Evolutionary conservation across 78 protist species (phyloP).

Genomic region (Dictyostelium discoideum): DNA sequence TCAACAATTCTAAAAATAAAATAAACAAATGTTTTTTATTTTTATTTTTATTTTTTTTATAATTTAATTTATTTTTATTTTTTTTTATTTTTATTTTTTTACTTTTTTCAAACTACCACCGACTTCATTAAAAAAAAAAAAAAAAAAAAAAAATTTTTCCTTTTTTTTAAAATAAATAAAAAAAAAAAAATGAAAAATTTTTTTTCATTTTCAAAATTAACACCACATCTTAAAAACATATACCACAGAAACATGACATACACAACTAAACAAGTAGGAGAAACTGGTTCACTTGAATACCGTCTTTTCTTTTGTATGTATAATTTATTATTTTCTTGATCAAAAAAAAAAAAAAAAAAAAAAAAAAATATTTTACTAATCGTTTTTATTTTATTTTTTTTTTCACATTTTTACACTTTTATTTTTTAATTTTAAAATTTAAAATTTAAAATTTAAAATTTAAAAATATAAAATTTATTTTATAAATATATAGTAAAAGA

Average conservation of each 20-base stretch:
- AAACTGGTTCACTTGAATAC: not conserved
- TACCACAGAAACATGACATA: not conserved
- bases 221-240: not conserved
- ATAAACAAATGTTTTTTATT: too few relatives aligned
- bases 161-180: not conserved
- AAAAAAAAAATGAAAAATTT: not conserved
- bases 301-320: not conserved
- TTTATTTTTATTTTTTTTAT: too few relatives aligned
- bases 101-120: not conserved
- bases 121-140: not conserved
- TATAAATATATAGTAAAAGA: not conserved
- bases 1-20: too few relatives aligned
- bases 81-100: not conserved
- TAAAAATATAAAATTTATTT: too few relatives aligned
- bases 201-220: not conserved
- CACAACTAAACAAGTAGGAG: constrained; percentile 15
- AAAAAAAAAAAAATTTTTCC: not conserved
- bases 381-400: not conserved
- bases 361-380: not conserved
- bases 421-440: too few relatives aligned
- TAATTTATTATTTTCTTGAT: not conserved
- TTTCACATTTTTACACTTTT: not conserved
- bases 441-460: too few relatives aligned
- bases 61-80: too few relatives aligned
- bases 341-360: not conserved